Evolutionary conservation across 2,329 filamentous ascomycete species (phyloP), one percentile per base, ranked within the genome.

Genomic region (Exophiala sp.): DNA sequence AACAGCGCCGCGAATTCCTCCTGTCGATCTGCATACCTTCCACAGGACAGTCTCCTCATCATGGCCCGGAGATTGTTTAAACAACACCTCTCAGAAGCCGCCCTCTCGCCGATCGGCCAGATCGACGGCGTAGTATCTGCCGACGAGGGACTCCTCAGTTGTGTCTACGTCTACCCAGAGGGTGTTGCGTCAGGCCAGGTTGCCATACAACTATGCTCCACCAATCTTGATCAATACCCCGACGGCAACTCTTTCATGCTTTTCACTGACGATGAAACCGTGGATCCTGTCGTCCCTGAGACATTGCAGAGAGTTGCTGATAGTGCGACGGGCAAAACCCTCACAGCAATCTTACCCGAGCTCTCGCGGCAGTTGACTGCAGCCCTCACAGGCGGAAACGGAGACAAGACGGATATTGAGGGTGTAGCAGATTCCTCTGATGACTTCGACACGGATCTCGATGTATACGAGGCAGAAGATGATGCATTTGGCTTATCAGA

Each of bases 101-200:
- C 66, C 5, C 53, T 40, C 23, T 16, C 52, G 16, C 21, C 60
- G 2, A 69, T 80, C 40, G 56, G 69, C 1, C 68, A 74, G 42
- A 71, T 93, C 41, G 68, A 68, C 41, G 63, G 73, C 27, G 68
- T 95, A 19, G 68, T 69, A 27, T 70, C 72, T 29, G 85, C 85
- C 13, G 83, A 85, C 24, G 85, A 91, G 65, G 86, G 85, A 43
- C 80, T 86, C 49, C 73, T 94, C 49, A 75, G 75, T 11, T 85
- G 91, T 64, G 72, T 67, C 3, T 86, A 76, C 58, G 53, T 62
- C 35, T 67, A 68, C 27, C 48, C 61, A 18, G 60, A 44, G 3
- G 22, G 27, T 22, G 29, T 14, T 27, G 10, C 19, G 7, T 27
- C 47, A 6, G 14, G 38, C 16, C 22, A 16, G 16, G 53, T 55